Evolutionary conservation across 2,329 filamentous ascomycete species (phyloP), one percentile per base, ranked within the genome.

Genomic region (Apiospora pterosperma): DNA sequence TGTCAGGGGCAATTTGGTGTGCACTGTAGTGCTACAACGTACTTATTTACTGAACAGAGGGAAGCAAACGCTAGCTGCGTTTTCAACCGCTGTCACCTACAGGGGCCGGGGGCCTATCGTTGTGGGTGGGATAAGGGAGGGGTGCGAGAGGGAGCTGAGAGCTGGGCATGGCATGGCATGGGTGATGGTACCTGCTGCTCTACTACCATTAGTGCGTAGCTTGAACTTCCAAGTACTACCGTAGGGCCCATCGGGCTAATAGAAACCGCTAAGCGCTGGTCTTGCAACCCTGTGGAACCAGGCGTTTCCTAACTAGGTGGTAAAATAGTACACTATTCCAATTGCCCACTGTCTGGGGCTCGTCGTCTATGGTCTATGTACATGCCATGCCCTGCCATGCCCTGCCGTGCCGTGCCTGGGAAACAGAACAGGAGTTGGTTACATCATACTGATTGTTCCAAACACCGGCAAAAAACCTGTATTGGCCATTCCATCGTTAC

Each of bases 1-100:
- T 66, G 65, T 64, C 65, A 66, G 59, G 65, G 63, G 65, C 65
- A 66, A 66, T 66, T 66, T 64, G 65, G 65, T 60, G 65, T 64
- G 60, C 59, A 63, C 48, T 55, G 48, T 34, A 55, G 48, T 55
- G 48, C 48, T 55, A 55, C 48, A 55, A 55, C 48, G 48, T 19
- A 55, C 48, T n/a, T 55, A 55, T 34, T 55, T 55, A 55, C 48
- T 55, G 48, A 55, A 28, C 48, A 55, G 48, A 55, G 25, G 25
- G 48, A 55, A 55, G 48, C 48, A 55, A 55, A 55, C 48, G 48
- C 44, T 66, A 66, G 65, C 62, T 55, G 62, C 44, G 64, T 64
- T 64, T 66, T 63, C 62, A 62, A 66, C 65, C 65, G 65, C 65
- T 66, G 65, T 63, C 60, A 62, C 60, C 31, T 62, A 34, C 60